Conservation (phyloP, 805 yeast species). For the Yamadazyma phyllophila region DNA sequence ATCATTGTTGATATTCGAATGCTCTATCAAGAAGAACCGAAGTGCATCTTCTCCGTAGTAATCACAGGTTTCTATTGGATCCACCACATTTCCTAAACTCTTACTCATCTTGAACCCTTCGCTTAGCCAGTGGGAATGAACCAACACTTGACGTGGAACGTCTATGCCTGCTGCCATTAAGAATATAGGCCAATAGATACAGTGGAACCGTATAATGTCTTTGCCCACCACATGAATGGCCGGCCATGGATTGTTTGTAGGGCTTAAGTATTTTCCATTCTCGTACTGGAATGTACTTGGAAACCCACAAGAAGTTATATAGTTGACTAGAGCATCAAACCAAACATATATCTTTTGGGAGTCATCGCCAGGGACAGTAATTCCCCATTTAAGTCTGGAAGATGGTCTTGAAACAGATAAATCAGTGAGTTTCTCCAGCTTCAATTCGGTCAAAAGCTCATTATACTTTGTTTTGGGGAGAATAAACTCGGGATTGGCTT, state of each 20-base stretch:
- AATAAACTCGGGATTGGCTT: slow-evolving; percentile 56
- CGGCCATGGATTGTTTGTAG: slow-evolving; percentile 47
- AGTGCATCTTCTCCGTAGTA: slow-evolving; percentile 71
- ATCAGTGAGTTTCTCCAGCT: slow-evolving; percentile 50
- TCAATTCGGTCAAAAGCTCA: slow-evolving; percentile 59
- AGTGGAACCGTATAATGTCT: slow-evolving; percentile 85
- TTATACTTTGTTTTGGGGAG: slow-evolving; percentile 57
- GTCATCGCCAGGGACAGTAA: slow-evolving; percentile 77
- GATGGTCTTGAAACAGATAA: slow-evolving; percentile 86
- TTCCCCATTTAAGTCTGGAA: slow-evolving; percentile 81
- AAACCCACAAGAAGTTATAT: slow-evolving; percentile 69
- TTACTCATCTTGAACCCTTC: slow-evolving; percentile 93
- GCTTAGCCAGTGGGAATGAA: slow-evolving; percentile 93
- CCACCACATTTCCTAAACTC: slow-evolving; percentile 89
- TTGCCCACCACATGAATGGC: slow-evolving; percentile 87
- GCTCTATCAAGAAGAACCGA: slow-evolving; percentile 72
- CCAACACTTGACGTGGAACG: slow-evolving; percentile 71
- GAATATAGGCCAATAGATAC: slow-evolving; percentile 92
- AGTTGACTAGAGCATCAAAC: slow-evolving; percentile 92
- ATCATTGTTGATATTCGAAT: slow-evolving; percentile 73
- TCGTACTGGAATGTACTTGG: slow-evolving; percentile 19
- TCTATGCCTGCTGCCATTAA: slow-evolving; percentile 76
- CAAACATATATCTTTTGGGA: slow-evolving; percentile 88
- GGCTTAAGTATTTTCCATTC: background rate
- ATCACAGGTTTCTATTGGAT: slow-evolving; percentile 67